Percentiles rank a stretch among this genome's conserved stretches.
Conservation (phyloP, 2,329 filamentous ascomycete species). For the Lachnellula subtilissima region DNA sequence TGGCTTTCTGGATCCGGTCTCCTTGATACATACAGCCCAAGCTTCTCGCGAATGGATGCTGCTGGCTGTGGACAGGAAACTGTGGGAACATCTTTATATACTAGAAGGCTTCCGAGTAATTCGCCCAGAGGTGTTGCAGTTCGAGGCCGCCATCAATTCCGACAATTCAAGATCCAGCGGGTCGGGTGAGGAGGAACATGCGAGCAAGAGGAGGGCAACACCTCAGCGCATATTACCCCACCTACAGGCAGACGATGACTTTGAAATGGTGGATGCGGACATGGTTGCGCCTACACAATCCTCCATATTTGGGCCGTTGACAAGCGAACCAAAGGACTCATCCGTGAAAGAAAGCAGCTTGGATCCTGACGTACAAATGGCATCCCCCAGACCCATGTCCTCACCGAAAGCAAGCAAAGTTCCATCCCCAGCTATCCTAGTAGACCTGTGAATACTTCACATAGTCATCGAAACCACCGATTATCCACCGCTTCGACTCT, state of each 20-base stretch:
- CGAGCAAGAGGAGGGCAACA: conserved; percentile 51
- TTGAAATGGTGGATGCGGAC: conserved; percentile 41
- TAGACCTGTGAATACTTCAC: conserved; percentile 1
- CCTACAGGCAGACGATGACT: conserved; percentile 40
- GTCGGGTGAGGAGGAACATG: conserved; percentile 42
- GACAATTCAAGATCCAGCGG: conserved; percentile 16
- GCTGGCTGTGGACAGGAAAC: conserved; percentile 72
- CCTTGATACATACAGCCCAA: conserved; percentile 72
- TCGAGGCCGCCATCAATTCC: conserved; percentile 51
- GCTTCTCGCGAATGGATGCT: conserved; percentile 78
- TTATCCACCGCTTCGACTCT: conserved; percentile 15
- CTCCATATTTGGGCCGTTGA: conserved; percentile 25
- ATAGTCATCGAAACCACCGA: conserved; percentile 3
- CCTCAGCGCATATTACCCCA: conserved; percentile 32
- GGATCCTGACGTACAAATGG: conserved; percentile 19
- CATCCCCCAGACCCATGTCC: not conserved
- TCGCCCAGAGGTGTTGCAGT: conserved; percentile 57
- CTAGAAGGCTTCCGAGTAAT: conserved; percentile 82
- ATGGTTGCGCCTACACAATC: conserved; percentile 10
- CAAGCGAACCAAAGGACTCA: conserved; percentile 6
- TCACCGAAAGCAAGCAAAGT: not conserved
- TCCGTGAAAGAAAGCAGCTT: conserved; percentile 13
- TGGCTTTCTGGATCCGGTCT: conserved; percentile 75
- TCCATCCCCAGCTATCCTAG: conserved; percentile 4
- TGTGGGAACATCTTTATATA: conserved; percentile 82